Percentiles rank a stretch among this genome's conserved stretches.
Conservation (phyloP, 139 green algal species). For the Chlamydomonas incerta region DNA sequence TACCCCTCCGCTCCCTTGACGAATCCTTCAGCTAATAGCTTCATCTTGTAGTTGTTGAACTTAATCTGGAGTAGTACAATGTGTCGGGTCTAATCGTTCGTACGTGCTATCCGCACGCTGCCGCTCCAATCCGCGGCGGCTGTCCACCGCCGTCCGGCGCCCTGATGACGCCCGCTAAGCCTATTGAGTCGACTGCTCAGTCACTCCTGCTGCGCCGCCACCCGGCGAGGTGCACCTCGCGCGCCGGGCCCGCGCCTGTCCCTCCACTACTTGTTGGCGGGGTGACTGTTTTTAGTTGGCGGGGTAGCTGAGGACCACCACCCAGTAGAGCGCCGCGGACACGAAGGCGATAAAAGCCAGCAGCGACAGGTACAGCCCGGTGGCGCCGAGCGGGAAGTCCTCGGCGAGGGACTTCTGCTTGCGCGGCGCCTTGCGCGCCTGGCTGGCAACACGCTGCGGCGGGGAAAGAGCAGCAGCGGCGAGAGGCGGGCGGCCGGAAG, state of each 20-base stretch:
- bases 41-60: constrained; percentile 69
- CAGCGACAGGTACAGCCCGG: constrained; percentile 36
- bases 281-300: neutral
- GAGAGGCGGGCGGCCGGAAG: neutral
- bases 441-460: neutral
- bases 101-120: too few species aligned
- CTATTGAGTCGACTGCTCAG: too few species aligned
- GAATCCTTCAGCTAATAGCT: constrained; percentile 73
- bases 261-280: too few species aligned
- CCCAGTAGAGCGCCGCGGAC: constrained; percentile 48
- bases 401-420: constrained; percentile 2
- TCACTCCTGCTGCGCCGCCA: too few species aligned
- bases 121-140: too few species aligned
- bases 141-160: too few species aligned
- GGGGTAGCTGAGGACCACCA: constrained; percentile 26
- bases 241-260: too few species aligned
- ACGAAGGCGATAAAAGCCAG: constrained; percentile 47
- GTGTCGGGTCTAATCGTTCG: too few species aligned
- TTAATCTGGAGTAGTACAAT: too few species aligned
- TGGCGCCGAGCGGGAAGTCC: constrained; percentile 35
- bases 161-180: too few species aligned
- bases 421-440: constrained; percentile 10
- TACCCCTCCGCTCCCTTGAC: constrained; percentile 68
- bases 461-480: neutral
- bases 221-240: too few species aligned